Evolutionary conservation across 495 filamentous ascomycete species (phyloP).

Genomic region (Aspergillus indologenus): DNA sequence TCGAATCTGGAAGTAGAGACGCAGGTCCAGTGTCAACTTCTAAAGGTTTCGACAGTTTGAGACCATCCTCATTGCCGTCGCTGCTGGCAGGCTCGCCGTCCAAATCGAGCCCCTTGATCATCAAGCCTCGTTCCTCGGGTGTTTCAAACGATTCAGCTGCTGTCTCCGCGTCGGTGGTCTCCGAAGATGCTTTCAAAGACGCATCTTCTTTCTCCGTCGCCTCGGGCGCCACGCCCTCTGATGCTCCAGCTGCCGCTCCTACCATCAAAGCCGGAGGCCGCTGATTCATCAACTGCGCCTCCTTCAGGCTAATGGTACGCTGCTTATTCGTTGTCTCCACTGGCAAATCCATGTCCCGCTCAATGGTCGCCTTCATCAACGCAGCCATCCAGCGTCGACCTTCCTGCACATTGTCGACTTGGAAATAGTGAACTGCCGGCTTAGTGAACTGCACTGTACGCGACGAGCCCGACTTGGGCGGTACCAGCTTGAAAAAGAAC

Average conservation of each 20-base stretch:
- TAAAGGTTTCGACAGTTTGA: conserved; percentile 21
- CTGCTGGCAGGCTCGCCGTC: conserved; percentile 20
- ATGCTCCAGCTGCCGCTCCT: conserved; percentile 10
- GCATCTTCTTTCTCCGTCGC: conserved; percentile 9
- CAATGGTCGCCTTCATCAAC: conserved; percentile 98
- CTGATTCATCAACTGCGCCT: conserved; percentile 77
- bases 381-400: conserved; percentile 98
- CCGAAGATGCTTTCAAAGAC: neutral
- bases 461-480: conserved; percentile 80
- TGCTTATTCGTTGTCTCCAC: conserved; percentile 91
- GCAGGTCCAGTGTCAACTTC: conserved; percentile 22
- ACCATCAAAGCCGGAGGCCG: conserved; percentile 85
- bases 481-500: conserved; percentile 98
- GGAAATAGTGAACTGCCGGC: conserved; percentile 95
- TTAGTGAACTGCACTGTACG: conserved; percentile 96
- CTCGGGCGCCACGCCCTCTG: conserved; percentile 7
- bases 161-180: conserved; percentile 5
- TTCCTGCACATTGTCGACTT: conserved; percentile 82
- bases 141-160: neutral
- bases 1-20: conserved; percentile 30
- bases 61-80: conserved; percentile 18
- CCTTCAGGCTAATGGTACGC: conserved; percentile 84
- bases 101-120: conserved; percentile 36
- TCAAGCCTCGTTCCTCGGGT: conserved; percentile 32
- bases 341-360: conserved; percentile 75